phyloP scores from a whole-genome alignment of 1,284 basidiomycete genomes.

The Leccinum colubrinum region DNA sequence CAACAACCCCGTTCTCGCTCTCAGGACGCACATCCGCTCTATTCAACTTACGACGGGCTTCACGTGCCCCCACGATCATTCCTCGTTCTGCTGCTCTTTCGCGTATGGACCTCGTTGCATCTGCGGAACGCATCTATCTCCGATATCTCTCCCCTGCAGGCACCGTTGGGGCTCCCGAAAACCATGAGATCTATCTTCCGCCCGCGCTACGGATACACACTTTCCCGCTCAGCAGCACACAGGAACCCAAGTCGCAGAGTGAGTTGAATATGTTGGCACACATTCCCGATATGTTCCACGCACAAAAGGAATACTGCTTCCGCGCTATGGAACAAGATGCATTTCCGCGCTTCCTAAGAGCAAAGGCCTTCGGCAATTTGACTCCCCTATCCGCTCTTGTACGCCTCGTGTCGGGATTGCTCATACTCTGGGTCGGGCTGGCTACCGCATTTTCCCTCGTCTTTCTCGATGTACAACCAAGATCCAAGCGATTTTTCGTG shows the following conservation, averaged over 20 bases:
- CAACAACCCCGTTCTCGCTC: conserved; percentile 77
- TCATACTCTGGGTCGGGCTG: conserved; percentile 91
- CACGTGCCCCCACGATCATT: conserved; percentile 84
- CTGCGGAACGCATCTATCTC: conserved; percentile 94
- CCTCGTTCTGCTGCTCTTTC: conserved; percentile 89
- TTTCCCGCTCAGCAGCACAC: conserved; percentile 68
- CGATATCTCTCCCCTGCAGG: conserved; percentile 84
- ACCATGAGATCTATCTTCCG: conserved; percentile 94
- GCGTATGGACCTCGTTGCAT: conserved; percentile 85
- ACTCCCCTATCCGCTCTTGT: conserved; percentile 89
- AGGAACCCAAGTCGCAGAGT: conserved; percentile 67
- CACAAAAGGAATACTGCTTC: conserved; percentile 97
- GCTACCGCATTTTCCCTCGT: conserved; percentile 89
- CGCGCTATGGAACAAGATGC: conserved; percentile 96
- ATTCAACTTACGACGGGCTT: conserved; percentile 69
- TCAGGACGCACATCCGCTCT: conserved; percentile 69
- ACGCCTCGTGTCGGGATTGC: conserved; percentile 79
- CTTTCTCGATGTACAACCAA: conserved; percentile 90
- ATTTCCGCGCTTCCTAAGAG: conserved; percentile 93
- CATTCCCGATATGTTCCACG: conserved; percentile 95
- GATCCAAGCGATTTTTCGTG: conserved; percentile 91
- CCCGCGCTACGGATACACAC: conserved; percentile 78
- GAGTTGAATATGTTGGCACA: conserved; percentile 81
- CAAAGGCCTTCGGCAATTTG: conserved; percentile 96
- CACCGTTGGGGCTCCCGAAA: conserved; percentile 63